phyloP scores from a whole-genome alignment of 1,139 yeast genomes.

The Nadsonia commutata region DNA sequence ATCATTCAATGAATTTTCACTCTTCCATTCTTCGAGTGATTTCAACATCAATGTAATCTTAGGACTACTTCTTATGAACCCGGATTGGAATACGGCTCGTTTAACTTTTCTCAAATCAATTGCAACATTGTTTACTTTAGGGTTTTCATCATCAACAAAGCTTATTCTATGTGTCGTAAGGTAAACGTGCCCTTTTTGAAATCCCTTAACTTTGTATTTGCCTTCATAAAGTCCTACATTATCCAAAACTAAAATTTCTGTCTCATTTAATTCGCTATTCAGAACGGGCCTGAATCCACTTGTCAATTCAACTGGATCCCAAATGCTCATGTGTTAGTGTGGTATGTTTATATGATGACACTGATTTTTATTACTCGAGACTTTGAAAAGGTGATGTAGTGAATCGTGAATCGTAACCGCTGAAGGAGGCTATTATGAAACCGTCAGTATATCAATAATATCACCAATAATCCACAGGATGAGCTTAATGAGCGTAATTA shows the following conservation, averaged over 20 bases:
- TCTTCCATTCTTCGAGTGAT: constrained; percentile 7
- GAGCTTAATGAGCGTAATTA: too few relatives aligned
- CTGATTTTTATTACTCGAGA: too few relatives aligned
- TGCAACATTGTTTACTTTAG: constrained; percentile 32
- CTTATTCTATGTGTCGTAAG: constrained; percentile 61
- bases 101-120: constrained; percentile 35
- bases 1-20: constrained; percentile 3
- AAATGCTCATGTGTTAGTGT: constrained; percentile 1
- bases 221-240: constrained; percentile 61
- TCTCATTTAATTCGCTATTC: constrained; percentile 23
- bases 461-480: too few relatives aligned
- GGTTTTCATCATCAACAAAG: constrained; percentile 44
- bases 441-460: too few relatives aligned
- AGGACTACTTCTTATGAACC: constrained; percentile 69
- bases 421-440: too few relatives aligned
- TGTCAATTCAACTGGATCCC: constrained; percentile 7
- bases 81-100: constrained; percentile 18
- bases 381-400: too few relatives aligned
- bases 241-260: constrained; percentile 32
- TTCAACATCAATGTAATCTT: constrained; percentile 38
- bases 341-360: too few relatives aligned
- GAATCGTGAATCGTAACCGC: too few relatives aligned
- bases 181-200: constrained; percentile 67
- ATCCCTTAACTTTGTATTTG: constrained; percentile 41
- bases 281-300: constrained; percentile 7